Conservation (phyloP, 805 yeast species). For the Metschnikowia continentalis region DNA sequence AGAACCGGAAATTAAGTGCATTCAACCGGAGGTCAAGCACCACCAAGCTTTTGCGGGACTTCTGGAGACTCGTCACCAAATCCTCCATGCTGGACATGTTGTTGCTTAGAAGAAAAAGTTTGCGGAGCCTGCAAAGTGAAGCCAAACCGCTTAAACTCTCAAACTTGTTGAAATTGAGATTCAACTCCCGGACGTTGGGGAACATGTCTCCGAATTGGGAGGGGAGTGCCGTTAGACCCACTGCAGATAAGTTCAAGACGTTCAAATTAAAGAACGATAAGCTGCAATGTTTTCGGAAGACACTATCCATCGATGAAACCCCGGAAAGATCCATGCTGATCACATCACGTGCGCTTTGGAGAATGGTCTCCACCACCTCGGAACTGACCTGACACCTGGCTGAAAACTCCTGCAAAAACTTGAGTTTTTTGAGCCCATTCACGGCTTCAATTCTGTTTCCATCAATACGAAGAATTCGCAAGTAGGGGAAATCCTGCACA, state of each 20-base stretch:
- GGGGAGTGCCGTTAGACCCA: conserved; percentile 40
- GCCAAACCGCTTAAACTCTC: conserved; percentile 31
- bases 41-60: conserved; percentile 29
- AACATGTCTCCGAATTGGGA: conserved; percentile 32
- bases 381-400: conserved; percentile 32
- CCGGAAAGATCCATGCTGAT: conserved; percentile 41
- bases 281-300: not conserved
- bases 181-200: conserved; percentile 45
- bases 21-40: conserved; percentile 48
- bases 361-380: conserved; percentile 18
- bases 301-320: conserved; percentile 13
- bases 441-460: conserved; percentile 32
- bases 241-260: conserved; percentile 43
- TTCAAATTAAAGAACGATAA: conserved; percentile 32
- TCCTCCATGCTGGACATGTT: conserved; percentile 32
- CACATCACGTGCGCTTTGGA: conserved; percentile 24
- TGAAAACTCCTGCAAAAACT: conserved; percentile 40
- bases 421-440: conserved; percentile 26
- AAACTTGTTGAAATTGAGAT: conserved; percentile 48
- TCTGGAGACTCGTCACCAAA: conserved; percentile 29
- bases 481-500: conserved; percentile 30
- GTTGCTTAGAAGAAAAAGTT: conserved; percentile 45
- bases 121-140: conserved; percentile 31
- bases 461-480: conserved; percentile 45
- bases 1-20: conserved; percentile 43